Conservation (phyloP, 2,329 filamentous ascomycete genomes). For the Annulohypoxylon truncatum region DNA sequence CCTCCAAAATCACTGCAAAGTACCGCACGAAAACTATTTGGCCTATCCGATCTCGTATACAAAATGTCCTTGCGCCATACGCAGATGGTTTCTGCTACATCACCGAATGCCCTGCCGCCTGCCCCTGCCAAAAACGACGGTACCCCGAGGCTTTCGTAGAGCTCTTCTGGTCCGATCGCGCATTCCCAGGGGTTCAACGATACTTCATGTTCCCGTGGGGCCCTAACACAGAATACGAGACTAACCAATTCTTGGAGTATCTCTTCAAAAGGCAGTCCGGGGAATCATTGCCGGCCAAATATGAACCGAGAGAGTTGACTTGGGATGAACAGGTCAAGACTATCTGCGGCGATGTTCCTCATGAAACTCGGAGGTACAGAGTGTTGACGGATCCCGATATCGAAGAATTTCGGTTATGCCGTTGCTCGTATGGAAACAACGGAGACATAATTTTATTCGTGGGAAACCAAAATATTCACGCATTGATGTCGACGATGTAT, state of each 20-base stretch:
- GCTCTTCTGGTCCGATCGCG: neutral
- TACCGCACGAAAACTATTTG: neutral
- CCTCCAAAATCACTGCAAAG: neutral
- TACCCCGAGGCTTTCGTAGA: neutral
- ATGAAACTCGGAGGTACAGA: neutral
- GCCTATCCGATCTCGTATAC: neutral
- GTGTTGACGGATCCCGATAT: neutral
- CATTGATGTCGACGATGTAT: neutral
- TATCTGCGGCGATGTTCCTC: neutral
- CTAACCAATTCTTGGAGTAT: neutral
- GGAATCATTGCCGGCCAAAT: neutral
- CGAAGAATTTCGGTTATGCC: neutral
- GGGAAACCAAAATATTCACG: neutral
- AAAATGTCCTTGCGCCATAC: neutral
- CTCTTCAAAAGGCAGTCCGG: neutral
- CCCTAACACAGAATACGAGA: neutral
- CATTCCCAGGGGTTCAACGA: neutral
- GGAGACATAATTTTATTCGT: neutral
- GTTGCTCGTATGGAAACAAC: neutral
- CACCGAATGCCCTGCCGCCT: neutral
- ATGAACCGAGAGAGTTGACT: neutral
- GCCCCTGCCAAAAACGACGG: neutral
- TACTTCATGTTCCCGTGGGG: neutral
- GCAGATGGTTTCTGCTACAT: neutral
- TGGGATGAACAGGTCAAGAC: neutral